Percentiles rank a stretch among this genome's conserved stretches.
These are phyloP conservation scores for Plicaturopsis crispa DNA, from an alignment of 768 basidiomycete genomes.

Conservation along the genomic window DNA sequence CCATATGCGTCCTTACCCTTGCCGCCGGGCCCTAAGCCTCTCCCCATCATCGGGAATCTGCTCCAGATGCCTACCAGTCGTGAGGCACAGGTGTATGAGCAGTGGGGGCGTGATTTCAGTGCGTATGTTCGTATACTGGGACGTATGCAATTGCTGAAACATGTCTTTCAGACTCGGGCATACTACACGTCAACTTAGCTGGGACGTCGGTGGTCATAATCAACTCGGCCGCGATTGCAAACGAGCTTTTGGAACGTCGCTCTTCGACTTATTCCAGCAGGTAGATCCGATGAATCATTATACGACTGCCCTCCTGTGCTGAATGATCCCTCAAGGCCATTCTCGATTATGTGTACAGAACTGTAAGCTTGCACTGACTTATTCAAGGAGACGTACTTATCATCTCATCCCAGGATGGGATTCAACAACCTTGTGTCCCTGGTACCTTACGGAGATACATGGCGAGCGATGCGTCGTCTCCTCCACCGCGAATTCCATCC, in stretches of 20 bases:
- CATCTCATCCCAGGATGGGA: too few species aligned
- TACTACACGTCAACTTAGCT: slow-evolving; percentile 14
- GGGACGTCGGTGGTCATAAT: slow-evolving; percentile 16
- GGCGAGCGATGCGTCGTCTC: too few species aligned
- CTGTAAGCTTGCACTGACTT: too few species aligned
- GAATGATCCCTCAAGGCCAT: too few species aligned
- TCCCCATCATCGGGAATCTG: slow-evolving; percentile 40
- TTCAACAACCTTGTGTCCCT: slow-evolving; percentile 2
- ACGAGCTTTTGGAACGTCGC: slow-evolving; percentile 15
- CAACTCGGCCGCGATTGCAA: slow-evolving; percentile 11
- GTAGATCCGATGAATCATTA: too few species aligned
- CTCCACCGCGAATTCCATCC: too few species aligned
- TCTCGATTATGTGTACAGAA: too few species aligned
- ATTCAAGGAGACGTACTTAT: too few species aligned
- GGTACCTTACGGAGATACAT: slow-evolving; percentile 2
- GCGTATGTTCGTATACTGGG: slow-evolving; percentile 13
- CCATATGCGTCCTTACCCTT: slow-evolving; percentile 2
- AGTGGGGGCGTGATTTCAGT: slow-evolving; percentile 40
- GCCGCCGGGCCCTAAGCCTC: slow-evolving; percentile 42
- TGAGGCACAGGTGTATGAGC: slow-evolving; percentile 30
- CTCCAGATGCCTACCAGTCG: slow-evolving; percentile 33
- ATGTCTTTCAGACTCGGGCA: slow-evolving; percentile 14
- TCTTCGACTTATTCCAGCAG: slow-evolving; percentile 15
- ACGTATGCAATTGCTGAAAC: too few species aligned
- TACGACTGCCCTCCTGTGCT: too few species aligned